Percentiles rank a stretch among this genome's conserved stretches.
phyloP scores from a whole-genome alignment of 805 yeast species.

The Candida xyloterini region DNA sequence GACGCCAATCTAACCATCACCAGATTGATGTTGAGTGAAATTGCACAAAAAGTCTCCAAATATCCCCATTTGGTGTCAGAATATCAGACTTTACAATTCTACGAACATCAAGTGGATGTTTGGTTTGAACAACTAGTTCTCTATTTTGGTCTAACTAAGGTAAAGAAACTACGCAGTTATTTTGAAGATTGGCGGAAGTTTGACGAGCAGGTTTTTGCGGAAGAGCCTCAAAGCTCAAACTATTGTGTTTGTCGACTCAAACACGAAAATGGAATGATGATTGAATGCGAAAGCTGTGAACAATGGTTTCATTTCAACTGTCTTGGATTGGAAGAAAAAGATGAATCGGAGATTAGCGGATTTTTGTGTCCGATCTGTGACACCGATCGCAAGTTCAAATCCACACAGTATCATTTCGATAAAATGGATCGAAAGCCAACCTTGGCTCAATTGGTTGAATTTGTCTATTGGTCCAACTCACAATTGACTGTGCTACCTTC shows the following conservation, averaged over 20 bases:
- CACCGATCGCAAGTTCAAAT: conserved; percentile 20
- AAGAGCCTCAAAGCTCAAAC: conserved; percentile 15
- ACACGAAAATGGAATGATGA: conserved; percentile 58
- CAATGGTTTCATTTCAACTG: conserved; percentile 73
- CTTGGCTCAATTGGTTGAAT: conserved; percentile 13
- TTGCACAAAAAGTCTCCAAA: conserved; percentile 10
- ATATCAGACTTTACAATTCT: conserved; percentile 8
- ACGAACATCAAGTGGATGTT: conserved; percentile 9
- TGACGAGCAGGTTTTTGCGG: conserved; percentile 19
- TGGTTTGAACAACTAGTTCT: conserved; percentile 17
- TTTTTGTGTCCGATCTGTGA: conserved; percentile 59
- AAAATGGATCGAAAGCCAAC: conserved; percentile 12
- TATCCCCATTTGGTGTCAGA: conserved; percentile 10
- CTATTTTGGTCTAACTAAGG: conserved; percentile 10
- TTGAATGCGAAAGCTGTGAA: conserved; percentile 65
- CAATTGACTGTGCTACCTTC: conserved; percentile 16
- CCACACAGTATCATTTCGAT: conserved; percentile 19
- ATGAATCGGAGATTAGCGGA: conserved; percentile 33
- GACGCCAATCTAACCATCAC: conserved; percentile 6
- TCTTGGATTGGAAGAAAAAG: conserved; percentile 36
- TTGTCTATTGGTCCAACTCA: conserved; percentile 14
- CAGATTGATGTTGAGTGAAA: conserved; percentile 10
- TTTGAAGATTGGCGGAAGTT: conserved; percentile 12
- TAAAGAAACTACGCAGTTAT: conserved; percentile 14
- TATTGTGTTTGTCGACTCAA: conserved; percentile 63